These are phyloP conservation scores for Teratosphaeria gauchensis DNA, from an alignment of 2,329 filamentous ascomycete genomes.

Conservation along the genomic window DNA sequence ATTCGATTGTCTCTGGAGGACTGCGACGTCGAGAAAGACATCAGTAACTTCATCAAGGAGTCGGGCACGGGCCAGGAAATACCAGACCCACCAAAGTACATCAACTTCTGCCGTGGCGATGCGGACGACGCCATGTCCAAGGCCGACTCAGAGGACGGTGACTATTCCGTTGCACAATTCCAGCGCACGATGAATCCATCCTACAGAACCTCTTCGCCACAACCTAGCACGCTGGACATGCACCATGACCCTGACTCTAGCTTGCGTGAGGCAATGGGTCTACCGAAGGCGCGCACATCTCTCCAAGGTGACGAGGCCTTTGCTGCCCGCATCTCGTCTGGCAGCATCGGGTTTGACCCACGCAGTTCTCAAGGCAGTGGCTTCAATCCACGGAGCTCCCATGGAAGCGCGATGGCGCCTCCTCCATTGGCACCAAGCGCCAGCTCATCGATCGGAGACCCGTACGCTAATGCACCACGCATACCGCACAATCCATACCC, in stretches of 20 bases:
- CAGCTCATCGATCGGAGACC: slow-evolving; percentile 29
- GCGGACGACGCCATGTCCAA: slow-evolving; percentile 71
- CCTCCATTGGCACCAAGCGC: slow-evolving; percentile 12
- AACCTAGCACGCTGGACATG: slow-evolving; percentile 85
- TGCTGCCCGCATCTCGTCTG: slow-evolving; percentile 20
- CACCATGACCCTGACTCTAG: slow-evolving; percentile 77
- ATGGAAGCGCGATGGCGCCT: slow-evolving; percentile 4
- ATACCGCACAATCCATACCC: slow-evolving; percentile 91
- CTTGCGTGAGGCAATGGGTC: slow-evolving; percentile 59
- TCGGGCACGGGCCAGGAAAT: slow-evolving; percentile 92
- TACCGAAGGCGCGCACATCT: slow-evolving; percentile 28
- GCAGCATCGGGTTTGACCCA: slow-evolving; percentile 9
- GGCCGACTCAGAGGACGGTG: slow-evolving; percentile 66
- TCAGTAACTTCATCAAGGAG: slow-evolving; percentile 77
- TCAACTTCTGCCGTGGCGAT: slow-evolving; percentile 95
- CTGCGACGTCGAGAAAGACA: slow-evolving; percentile 96
- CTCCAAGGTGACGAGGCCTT: slow-evolving; percentile 22
- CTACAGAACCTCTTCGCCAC: slow-evolving; percentile 90
- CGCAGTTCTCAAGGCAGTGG: slow-evolving; percentile 22
- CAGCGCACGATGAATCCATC: slow-evolving; percentile 90
- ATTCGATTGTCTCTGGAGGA: slow-evolving; percentile 85
- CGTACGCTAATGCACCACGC: slow-evolving; percentile 54
- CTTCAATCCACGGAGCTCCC: slow-evolving; percentile 3
- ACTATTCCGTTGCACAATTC: slow-evolving; percentile 92
- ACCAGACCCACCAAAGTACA: slow-evolving; percentile 91